Evolutionary conservation across 805 yeast genomes (phyloP).

Genomic region (Cyberlindnera misumaiensis): DNA sequence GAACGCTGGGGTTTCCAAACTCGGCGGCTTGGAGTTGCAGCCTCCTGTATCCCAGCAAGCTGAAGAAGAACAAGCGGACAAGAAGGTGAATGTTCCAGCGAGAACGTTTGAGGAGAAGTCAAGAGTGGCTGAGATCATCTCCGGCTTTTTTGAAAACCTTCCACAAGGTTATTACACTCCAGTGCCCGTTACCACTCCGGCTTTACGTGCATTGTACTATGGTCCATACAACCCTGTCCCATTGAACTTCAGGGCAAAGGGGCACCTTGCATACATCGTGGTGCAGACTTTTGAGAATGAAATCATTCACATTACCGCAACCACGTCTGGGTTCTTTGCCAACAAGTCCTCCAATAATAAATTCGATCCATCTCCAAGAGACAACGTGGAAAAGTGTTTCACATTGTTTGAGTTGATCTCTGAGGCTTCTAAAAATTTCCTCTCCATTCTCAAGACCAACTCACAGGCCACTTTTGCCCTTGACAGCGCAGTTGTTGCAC

Average conservation of each 20-base stretch:
- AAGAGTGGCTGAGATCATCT: slow-evolving; percentile 14
- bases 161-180: slow-evolving; percentile 19
- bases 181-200: slow-evolving; percentile 23
- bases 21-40: slow-evolving; percentile 34
- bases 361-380: slow-evolving; percentile 60
- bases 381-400: slow-evolving; percentile 24
- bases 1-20: slow-evolving; percentile 44
- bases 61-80: slow-evolving; percentile 5
- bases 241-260: slow-evolving; percentile 50
- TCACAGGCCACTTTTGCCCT: slow-evolving; percentile 35
- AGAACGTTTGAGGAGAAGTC: slow-evolving; percentile 22
- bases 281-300: slow-evolving; percentile 79
- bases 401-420: slow-evolving; percentile 55
- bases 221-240: slow-evolving; percentile 90
- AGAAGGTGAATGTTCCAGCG: slow-evolving; percentile 13
- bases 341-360: slow-evolving; percentile 58
- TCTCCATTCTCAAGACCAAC: slow-evolving; percentile 45
- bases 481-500: slow-evolving; percentile 48
- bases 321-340: slow-evolving; percentile 72
- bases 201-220: slow-evolving; percentile 53
- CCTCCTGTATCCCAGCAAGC: slow-evolving; percentile 15
- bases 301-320: slow-evolving; percentile 69
- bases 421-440: slow-evolving; percentile 59
- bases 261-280: slow-evolving; percentile 75
- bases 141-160: slow-evolving; percentile 14